Evolutionary conservation across 495 filamentous ascomycete species (phyloP).

Genomic region (Ascodesmis nigricans): DNA sequence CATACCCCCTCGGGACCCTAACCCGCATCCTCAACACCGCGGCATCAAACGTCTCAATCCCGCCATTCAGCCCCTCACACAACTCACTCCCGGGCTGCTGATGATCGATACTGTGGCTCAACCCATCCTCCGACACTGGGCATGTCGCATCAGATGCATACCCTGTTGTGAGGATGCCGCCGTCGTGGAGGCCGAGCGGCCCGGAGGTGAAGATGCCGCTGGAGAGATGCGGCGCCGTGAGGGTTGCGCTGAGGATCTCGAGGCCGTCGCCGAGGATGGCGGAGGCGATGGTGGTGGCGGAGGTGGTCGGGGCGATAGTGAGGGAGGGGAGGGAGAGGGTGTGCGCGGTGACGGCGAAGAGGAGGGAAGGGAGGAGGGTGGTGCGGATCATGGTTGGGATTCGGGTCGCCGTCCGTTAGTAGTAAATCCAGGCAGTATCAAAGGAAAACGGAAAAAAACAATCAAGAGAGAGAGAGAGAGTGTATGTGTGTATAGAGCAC

Average conservation of each 20-base stretch:
- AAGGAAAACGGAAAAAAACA: too few species aligned
- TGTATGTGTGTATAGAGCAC: too few species aligned
- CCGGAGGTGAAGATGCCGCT: constrained; percentile 13
- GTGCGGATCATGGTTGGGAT: too few species aligned
- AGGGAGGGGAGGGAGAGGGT: too few species aligned
- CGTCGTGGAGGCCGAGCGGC: constrained; percentile 12
- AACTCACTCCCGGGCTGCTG: constrained; percentile 4
- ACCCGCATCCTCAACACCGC: constrained; percentile 15
- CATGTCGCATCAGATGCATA: constrained; percentile 10
- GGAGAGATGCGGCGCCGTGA: constrained; percentile 5
- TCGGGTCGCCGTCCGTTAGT: too few species aligned
- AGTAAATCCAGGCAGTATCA: too few species aligned
- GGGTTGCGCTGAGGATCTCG: constrained; percentile 13
- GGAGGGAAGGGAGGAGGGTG: too few species aligned
- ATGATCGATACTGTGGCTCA: constrained; percentile 1
- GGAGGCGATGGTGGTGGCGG: constrained; percentile 12
- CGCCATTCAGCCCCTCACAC: constrained; percentile 8
- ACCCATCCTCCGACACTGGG: not conserved
- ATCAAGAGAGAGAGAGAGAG: too few species aligned
- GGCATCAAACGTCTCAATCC: constrained; percentile 7
- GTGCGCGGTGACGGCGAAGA: too few species aligned
- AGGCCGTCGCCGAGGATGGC: constrained; percentile 14
- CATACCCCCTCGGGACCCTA: constrained; percentile 2
- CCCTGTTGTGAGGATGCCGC: constrained; percentile 13
- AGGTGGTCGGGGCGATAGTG: constrained; percentile 10